Evolutionary conservation across 2,329 filamentous ascomycete species (phyloP).

Genomic region (Coniochaeta sp.): DNA sequence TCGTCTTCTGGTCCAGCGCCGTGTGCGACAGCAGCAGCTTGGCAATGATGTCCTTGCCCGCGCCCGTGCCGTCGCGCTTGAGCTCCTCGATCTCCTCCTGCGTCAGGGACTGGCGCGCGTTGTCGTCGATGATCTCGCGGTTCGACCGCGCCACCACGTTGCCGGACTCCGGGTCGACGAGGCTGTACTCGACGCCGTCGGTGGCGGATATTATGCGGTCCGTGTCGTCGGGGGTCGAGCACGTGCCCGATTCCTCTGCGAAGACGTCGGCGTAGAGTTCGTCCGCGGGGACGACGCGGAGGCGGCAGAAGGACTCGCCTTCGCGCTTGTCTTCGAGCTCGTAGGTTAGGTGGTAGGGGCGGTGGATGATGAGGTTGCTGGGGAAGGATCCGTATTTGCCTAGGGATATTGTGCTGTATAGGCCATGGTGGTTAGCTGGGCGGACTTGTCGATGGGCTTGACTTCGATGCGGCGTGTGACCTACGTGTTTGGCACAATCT

Average conservation of each 20-base stretch:
- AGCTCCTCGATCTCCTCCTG: slow-evolving; percentile 70
- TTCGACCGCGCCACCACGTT: slow-evolving; percentile 48
- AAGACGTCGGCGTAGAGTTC: slow-evolving; percentile 82
- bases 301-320: slow-evolving; percentile 55
- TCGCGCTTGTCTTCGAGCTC: slow-evolving; percentile 71
- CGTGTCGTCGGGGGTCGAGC: slow-evolving; percentile 28
- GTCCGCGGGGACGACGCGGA: slow-evolving; percentile 71
- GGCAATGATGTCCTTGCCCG: slow-evolving; percentile 85
- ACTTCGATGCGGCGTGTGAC: slow-evolving; percentile 19
- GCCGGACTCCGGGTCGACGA: slow-evolving; percentile 38
- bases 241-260: slow-evolving; percentile 25
- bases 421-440: slow-evolving; percentile 11
- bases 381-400: slow-evolving; percentile 92
- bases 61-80: slow-evolving; percentile 65
- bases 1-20: slow-evolving; percentile 87
- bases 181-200: slow-evolving; percentile 36
- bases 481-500: slow-evolving; percentile 55
- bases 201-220: slow-evolving; percentile 31
- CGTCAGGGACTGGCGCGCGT: slow-evolving; percentile 67
- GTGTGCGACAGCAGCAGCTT: slow-evolving; percentile 87
- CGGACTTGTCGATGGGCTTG: background rate
- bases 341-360: slow-evolving; percentile 87
- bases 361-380: slow-evolving; percentile 81
- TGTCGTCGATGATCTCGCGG: slow-evolving; percentile 53
- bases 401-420: slow-evolving; percentile 68